phyloP scores from a whole-genome alignment of 2,329 filamentous ascomycete species.

The Periconia macrospinosa region DNA sequence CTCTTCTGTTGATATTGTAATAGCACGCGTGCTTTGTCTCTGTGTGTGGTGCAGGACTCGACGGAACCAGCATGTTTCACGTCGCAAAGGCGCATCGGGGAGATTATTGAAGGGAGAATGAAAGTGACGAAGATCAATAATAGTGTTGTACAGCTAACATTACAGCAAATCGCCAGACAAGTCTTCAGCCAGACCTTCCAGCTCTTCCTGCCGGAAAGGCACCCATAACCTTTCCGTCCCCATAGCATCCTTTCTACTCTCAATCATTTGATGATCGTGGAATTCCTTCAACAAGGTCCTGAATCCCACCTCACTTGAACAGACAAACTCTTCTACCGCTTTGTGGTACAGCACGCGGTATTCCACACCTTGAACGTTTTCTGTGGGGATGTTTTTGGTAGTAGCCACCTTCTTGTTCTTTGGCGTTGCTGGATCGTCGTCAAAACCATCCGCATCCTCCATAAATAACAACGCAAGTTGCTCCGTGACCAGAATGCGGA shows the following conservation, averaged over 20 bases:
- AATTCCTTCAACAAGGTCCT: constrained; percentile 94
- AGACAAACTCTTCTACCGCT: constrained; percentile 95
- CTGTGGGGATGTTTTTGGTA: constrained; percentile 26
- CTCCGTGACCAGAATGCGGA: constrained; percentile 81
- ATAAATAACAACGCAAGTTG: constrained; percentile 69
- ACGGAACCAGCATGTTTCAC: too few relatives aligned
- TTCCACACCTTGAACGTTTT: constrained; percentile 68
- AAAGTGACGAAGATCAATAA: too few relatives aligned
- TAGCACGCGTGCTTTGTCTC: too few relatives aligned
- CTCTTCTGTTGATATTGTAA: too few relatives aligned
- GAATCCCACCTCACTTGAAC: constrained; percentile 94
- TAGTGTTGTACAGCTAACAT: constrained; percentile 9
- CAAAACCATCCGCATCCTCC: constrained; percentile 39
- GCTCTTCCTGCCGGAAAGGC: constrained; percentile 83
- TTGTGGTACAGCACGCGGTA: constrained; percentile 93
- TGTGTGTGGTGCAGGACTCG: too few relatives aligned
- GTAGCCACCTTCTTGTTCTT: constrained; percentile 28
- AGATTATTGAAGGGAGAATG: too few relatives aligned
- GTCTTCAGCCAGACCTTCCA: constrained; percentile 89
- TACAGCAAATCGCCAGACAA: constrained; percentile 42
- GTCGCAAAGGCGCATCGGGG: too few relatives aligned
- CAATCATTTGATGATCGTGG: constrained; percentile 97
- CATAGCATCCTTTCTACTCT: constrained; percentile 79
- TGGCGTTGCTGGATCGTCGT: constrained; percentile 20
- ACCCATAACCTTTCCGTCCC: constrained; percentile 85